Conservation (phyloP, 345 rosid genomes). For the Balakata baccata region DNA sequence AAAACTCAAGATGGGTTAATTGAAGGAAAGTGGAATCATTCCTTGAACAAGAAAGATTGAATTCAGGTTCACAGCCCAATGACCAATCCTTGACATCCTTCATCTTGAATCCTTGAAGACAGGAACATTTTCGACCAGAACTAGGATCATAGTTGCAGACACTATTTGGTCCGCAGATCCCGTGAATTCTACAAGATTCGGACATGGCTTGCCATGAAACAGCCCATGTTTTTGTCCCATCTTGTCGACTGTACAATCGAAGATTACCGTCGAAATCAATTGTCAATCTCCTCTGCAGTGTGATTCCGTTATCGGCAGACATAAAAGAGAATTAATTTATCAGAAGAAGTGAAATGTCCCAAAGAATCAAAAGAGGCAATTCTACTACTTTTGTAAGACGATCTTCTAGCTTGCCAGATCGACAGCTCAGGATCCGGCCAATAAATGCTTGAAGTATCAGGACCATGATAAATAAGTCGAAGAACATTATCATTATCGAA, state of each 20-base stretch:
- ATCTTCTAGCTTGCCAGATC: conserved; percentile 12
- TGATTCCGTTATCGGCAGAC: conserved; percentile 25
- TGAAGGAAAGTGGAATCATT: background rate
- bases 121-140: conserved; percentile 15
- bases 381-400: conserved; percentile 26
- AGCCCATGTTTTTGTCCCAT: conserved; percentile 3
- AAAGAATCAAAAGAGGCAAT: conserved; percentile 16
- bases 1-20: background rate
- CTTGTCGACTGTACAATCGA: conserved; percentile 27
- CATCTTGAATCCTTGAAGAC: conserved; percentile 23
- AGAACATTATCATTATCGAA: conserved; percentile 27
- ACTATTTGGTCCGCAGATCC: conserved; percentile 25
- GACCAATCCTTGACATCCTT: conserved; percentile 28
- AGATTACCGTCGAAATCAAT: conserved; percentile 33
- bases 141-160: conserved; percentile 17
- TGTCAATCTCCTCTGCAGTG: conserved; percentile 11
- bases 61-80: conserved; percentile 15
- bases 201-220: conserved; percentile 24
- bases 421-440: conserved; percentile 14
- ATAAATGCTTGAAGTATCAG: conserved; percentile 24
- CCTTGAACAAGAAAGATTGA: background rate
- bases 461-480: conserved; percentile 22
- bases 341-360: conserved; percentile 23
- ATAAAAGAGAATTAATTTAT: conserved; percentile 16
- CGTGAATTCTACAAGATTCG: conserved; percentile 22